Evolutionary conservation across 257 asterid genomes (phyloP).

Genomic region (Pogostemon cablin): DNA sequence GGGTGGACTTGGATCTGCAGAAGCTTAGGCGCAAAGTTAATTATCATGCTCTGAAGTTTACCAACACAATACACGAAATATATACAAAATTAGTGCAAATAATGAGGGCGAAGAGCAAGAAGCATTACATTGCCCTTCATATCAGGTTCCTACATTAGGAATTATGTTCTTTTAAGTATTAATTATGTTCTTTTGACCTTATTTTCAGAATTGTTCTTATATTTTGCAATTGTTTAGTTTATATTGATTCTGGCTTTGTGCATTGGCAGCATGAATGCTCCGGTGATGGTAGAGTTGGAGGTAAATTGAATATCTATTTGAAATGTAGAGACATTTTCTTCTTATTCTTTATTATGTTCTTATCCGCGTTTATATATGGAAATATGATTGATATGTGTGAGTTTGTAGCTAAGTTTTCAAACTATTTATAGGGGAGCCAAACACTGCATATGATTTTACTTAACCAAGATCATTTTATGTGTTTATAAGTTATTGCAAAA

Average conservation of each 20-base stretch:
- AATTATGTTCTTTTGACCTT: neutral
- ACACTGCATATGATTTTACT: neutral
- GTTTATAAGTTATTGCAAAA: too few species aligned
- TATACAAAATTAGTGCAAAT: conserved; percentile 74
- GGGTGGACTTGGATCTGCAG: conserved; percentile 73
- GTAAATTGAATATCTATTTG: conserved; percentile 34
- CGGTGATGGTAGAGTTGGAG: conserved; percentile 98
- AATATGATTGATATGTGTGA: neutral
- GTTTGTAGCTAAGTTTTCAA: neutral
- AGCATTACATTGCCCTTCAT: conserved; percentile 84
- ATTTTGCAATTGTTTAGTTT: conserved; percentile 1
- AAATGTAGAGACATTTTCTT: neutral
- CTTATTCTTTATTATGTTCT: neutral
- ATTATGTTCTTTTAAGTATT: neutral
- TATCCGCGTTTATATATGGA: neutral
- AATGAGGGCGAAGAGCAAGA: conserved; percentile 74
- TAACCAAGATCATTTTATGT: neutral
- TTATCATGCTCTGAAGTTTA: conserved; percentile 92
- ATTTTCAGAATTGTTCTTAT: neutral
- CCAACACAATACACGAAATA: conserved; percentile 75
- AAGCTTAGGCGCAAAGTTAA: conserved; percentile 96
- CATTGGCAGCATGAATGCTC: conserved; percentile 86
- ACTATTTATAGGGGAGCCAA: neutral
- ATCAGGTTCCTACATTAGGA: conserved; percentile 54
- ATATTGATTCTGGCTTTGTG: conserved; percentile 16